Percentiles rank a stretch among this genome's conserved stretches.
Conservation (phyloP, 805 yeast species). For the Yarrowia sp. region DNA sequence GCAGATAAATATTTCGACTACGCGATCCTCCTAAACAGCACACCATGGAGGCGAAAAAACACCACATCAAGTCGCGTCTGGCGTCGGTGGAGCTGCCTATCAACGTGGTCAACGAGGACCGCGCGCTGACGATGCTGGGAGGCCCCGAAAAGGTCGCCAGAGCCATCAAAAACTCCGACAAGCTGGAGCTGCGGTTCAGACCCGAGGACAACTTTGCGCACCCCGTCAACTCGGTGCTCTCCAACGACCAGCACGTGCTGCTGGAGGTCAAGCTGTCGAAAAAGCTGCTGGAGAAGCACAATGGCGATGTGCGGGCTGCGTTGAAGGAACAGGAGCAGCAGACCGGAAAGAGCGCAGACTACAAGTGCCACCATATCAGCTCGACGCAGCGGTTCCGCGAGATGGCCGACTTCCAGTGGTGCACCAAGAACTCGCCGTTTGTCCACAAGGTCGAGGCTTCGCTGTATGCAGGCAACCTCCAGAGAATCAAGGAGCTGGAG, state of each 20-base stretch:
- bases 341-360: neutral
- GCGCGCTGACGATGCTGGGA: slow-evolving; percentile 50
- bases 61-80: slow-evolving; percentile 17
- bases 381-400: slow-evolving; percentile 75
- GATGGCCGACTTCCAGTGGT: slow-evolving; percentile 82
- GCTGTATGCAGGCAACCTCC: slow-evolving; percentile 45
- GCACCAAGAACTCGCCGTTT: slow-evolving; percentile 56
- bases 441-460: slow-evolving; percentile 44
- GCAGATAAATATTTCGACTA: neutral
- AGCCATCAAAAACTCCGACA: slow-evolving; percentile 36
- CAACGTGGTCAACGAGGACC: slow-evolving; percentile 49
- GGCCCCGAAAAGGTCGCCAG: slow-evolving; percentile 45
- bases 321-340: slow-evolving; percentile 45
- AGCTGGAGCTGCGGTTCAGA: slow-evolving; percentile 41
- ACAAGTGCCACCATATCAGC: slow-evolving; percentile 46
- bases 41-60: slow-evolving; percentile 23
- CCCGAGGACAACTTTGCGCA: slow-evolving; percentile 46
- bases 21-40: neutral
- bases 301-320: slow-evolving; percentile 55
- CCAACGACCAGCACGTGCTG: slow-evolving; percentile 36
- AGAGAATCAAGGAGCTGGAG: slow-evolving; percentile 44
- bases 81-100: slow-evolving; percentile 79
- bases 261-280: slow-evolving; percentile 39
- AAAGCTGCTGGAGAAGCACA: slow-evolving; percentile 33
- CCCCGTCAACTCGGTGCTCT: slow-evolving; percentile 45